Conservation (phyloP, 306 rosid species). For the barrel medic (Medicago truncatula) region MtrunA17r5.0-ANR NC_053048.1:51342501-51343000, state of each 20-base stretch:
- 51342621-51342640: neutral
- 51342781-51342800: neutral
- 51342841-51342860: no score
- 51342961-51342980: no score
- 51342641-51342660: slow-evolving; percentile 41
- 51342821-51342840: no score
- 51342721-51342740: slow-evolving; percentile 43
- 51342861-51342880: no score
- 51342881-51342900: no score
- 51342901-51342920: no score
- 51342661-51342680: slow-evolving; percentile 40
- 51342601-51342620: neutral
- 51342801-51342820: no score
- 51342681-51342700: slow-evolving; percentile 35
- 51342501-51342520: neutral
- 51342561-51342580: neutral
- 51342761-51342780: neutral
- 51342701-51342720: slow-evolving; percentile 21
- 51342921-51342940: no score
- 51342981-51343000: no score
- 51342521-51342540: neutral
- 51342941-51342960: no score
- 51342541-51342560: slow-evolving; percentile 11
- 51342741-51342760: neutral
- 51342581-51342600: neutral